phyloP scores from a whole-genome alignment of 176 grass and related monocot genomes.

The Ensete ventricosum region DNA sequence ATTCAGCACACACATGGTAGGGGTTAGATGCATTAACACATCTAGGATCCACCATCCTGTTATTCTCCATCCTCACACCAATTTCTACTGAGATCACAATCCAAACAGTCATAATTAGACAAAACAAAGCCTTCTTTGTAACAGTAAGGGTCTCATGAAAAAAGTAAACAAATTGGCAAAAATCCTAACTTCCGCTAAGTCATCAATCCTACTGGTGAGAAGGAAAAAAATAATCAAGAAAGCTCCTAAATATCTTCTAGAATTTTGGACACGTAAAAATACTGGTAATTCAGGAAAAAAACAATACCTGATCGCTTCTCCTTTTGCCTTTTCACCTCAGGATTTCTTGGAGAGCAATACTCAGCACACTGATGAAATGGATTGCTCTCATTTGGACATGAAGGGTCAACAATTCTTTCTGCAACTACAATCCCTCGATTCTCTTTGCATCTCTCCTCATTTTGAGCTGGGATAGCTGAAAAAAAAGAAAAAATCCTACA shows the following conservation, averaged over 20 bases:
- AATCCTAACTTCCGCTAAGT: not conserved
- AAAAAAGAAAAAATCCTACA: not conserved
- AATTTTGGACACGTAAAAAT: too few species aligned
- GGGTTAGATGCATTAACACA: slow-evolving; percentile 3
- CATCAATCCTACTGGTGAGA: not conserved
- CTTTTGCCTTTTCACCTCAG: not conserved
- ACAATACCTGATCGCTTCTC: not conserved
- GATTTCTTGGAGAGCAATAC: not conserved
- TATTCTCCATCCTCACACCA: not conserved
- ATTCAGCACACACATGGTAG: slow-evolving; percentile 12
- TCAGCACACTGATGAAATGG: slow-evolving; percentile 1
- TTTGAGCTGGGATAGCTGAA: not conserved
- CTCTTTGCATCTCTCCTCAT: not conserved
- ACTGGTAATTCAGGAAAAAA: slow-evolving; percentile 4
- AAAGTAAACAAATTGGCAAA: not conserved
- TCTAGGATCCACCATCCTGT: slow-evolving; percentile 9
- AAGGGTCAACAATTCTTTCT: slow-evolving; percentile 3
- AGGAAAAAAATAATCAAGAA: not conserved
- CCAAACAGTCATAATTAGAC: not conserved
- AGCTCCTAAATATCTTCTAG: too few species aligned
- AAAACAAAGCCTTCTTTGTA: not conserved
- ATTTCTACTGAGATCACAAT: not conserved
- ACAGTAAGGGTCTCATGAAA: not conserved
- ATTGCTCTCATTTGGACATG: not conserved
- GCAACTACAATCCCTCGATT: slow-evolving; percentile 9